Percentiles rank a stretch among this genome's conserved stretches.
Evolutionary conservation across 2,329 filamentous ascomycete genomes (phyloP).

Genomic region (Fusarium sambucinum): DNA sequence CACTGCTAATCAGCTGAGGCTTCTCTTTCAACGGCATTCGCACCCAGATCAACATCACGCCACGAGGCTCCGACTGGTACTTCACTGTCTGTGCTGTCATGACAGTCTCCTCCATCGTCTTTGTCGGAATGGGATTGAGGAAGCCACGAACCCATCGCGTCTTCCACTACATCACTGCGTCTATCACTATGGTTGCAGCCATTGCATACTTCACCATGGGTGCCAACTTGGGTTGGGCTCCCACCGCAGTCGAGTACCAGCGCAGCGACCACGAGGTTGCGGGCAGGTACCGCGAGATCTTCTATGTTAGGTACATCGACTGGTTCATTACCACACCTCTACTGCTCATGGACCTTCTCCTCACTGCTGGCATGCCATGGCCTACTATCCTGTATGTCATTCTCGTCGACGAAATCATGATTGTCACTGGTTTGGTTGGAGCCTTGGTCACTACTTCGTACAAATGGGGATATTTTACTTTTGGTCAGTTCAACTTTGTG

Average conservation of each 20-base stretch:
- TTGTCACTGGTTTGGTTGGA: conserved; percentile 58
- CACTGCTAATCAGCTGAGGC: not conserved
- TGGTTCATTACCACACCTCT: conserved; percentile 70
- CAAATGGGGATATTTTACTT: conserved; percentile 69
- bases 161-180: conserved; percentile 67
- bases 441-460: conserved; percentile 63
- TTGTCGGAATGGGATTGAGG: conserved; percentile 64
- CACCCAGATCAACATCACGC: conserved; percentile 68
- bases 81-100: conserved; percentile 72
- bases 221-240: conserved; percentile 61
- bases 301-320: conserved; percentile 67
- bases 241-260: conserved; percentile 66
- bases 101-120: conserved; percentile 64
- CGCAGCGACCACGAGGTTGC: conserved; percentile 55
- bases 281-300: conserved; percentile 67
- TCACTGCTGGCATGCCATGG: conserved; percentile 69
- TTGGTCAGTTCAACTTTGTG: conserved; percentile 47
- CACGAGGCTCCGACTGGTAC: conserved; percentile 71
- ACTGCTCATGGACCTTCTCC: conserved; percentile 70
- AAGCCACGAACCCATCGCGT: conserved; percentile 67
- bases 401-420: conserved; percentile 62
- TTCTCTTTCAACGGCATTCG: conserved; percentile 22
- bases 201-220: conserved; percentile 66
- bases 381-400: conserved; percentile 64
- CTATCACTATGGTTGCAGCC: conserved; percentile 62